phyloP scores from a whole-genome alignment of 2,329 filamentous ascomycete species.

The Chaetomiaceae sp. region DNA sequence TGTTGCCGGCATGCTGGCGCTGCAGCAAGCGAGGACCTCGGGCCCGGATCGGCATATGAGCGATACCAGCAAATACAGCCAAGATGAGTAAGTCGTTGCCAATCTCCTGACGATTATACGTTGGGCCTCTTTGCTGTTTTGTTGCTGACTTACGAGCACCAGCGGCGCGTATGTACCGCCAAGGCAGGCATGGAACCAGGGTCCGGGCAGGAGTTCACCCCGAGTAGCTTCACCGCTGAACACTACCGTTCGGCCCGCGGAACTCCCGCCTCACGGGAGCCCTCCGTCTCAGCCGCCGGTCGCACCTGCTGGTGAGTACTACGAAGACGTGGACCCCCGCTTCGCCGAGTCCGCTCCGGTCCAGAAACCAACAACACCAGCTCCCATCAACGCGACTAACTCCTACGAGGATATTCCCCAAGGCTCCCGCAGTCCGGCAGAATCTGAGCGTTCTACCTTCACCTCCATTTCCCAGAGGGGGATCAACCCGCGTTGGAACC shows the following conservation, averaged over 20 bases:
- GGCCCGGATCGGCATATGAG: slow-evolving; percentile 44
- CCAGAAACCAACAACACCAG: slow-evolving; percentile 29
- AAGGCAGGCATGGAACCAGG: slow-evolving; percentile 50
- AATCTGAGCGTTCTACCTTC: slow-evolving; percentile 77
- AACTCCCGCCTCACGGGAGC: slow-evolving; percentile 32
- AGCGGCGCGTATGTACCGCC: slow-evolving; percentile 49
- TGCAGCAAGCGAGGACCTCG: slow-evolving; percentile 51
- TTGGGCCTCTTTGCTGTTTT: slow-evolving; percentile 10
- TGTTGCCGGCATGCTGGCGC: slow-evolving; percentile 65
- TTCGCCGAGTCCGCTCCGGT: slow-evolving; percentile 53
- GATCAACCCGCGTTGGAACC: slow-evolving; percentile 82
- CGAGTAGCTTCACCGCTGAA: slow-evolving; percentile 41
- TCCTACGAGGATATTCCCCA: slow-evolving; percentile 32
- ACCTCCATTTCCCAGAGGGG: slow-evolving; percentile 86
- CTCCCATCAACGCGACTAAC: slow-evolving; percentile 25
- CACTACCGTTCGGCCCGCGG: slow-evolving; percentile 28
- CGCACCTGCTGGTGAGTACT: slow-evolving; percentile 53
- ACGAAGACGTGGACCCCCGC: slow-evolving; percentile 87
- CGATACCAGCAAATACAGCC: slow-evolving; percentile 66
- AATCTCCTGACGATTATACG: slow-evolving; percentile 12
- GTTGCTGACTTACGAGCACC: slow-evolving; percentile 34
- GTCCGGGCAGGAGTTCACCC: slow-evolving; percentile 39
- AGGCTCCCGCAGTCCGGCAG: slow-evolving; percentile 62
- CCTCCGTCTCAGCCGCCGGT: slow-evolving; percentile 25
- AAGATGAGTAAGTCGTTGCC: slow-evolving; percentile 66